Base-by-base conservation (phyloP, 169 alveolate genomes). In the Eimeria sp. region DNA sequence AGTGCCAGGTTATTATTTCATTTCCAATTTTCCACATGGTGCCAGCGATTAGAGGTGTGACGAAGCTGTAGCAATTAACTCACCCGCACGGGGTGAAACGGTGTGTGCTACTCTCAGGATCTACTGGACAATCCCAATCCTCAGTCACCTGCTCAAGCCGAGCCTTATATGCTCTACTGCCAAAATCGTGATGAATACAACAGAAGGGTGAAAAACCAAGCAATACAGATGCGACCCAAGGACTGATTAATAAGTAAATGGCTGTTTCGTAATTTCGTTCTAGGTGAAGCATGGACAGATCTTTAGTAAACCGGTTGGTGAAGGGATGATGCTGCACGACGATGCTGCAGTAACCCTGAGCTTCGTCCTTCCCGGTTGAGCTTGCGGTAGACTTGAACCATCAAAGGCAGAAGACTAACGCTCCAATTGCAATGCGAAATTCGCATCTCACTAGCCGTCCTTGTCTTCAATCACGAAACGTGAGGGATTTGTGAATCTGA, bases 111-210 rank as follows among this genome's bases (percentile, higher is more conserved):
- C 18, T 45, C 72, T 18, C 97, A 98, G 99, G 99, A 99, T 88
- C 98, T 99, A 57, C 97, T 99, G 76, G 99, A 99, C 95, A 98
- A 99, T 97, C 99, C 99, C 9, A 99, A 99, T 88, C 99, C 99
- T 4, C 97, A 98, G 34, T 98, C 99, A 14, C 99, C 99, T 18
- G 99, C 99, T 5, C 96, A 98, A 96, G 99, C 99, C 14, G 99
- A 99, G 70, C 99, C 99, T 0, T 99, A 98, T 96, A 97, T 98
- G 78, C 97, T 99, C 57, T 99, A 97, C 97, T 98, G 98, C 67
- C 98, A 99, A 86, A 99, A 99, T 97, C 97, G 99, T 82, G 98
- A 97, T 30, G 99, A 98, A 95, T 99, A 99, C 95, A 97, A 95
- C 92, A 94, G 97, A 73, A 80, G 95, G 61, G 97, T 91, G 67